A percentile compares a stretch with the other conserved stretches of the same genome.
Conservation (phyloP, 164 flowering plant species). For the Berberis vulgaris region DNA sequence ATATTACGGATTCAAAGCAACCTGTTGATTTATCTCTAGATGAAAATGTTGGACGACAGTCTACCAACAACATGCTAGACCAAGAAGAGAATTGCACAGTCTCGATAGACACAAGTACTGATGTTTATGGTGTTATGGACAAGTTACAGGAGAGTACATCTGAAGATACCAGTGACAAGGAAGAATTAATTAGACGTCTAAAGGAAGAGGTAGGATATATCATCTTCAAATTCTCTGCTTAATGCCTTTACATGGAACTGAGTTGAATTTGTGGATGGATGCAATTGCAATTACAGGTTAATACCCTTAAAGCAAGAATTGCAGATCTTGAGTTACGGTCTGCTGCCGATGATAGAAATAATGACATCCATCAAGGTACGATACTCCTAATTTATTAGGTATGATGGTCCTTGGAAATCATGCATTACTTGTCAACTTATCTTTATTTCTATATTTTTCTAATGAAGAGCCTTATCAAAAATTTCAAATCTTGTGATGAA, state of each 20-base stretch:
- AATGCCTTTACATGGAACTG: neutral
- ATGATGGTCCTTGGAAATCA: no score
- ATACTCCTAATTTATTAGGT: no score
- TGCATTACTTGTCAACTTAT: no score
- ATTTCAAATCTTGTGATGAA: no score
- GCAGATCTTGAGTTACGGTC: constrained; percentile 38
- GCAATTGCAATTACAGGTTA: constrained; percentile 40
- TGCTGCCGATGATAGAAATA: constrained; percentile 14
- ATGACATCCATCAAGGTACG: constrained; percentile 20
- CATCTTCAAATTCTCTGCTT: neutral
- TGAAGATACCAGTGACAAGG: constrained; percentile 23
- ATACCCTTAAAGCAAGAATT: constrained; percentile 46
- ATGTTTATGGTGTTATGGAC: constrained; percentile 9
- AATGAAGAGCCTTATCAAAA: no score
- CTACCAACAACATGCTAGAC: constrained; percentile 11
- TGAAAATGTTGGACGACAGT: constrained; percentile 15
- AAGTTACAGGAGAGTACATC: constrained; percentile 9
- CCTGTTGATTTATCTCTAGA: constrained; percentile 9
- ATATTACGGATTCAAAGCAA: neutral
- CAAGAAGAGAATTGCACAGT: constrained; percentile 12
- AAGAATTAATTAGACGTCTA: constrained; percentile 31
- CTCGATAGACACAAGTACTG: constrained; percentile 1
- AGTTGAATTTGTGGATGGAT: neutral
- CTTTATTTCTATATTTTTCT: no score
- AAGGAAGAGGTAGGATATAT: constrained; percentile 48